These are phyloP conservation scores for Tylopilus balloui DNA, from an alignment of 768 basidiomycete species.

Conservation along the genomic window DNA sequence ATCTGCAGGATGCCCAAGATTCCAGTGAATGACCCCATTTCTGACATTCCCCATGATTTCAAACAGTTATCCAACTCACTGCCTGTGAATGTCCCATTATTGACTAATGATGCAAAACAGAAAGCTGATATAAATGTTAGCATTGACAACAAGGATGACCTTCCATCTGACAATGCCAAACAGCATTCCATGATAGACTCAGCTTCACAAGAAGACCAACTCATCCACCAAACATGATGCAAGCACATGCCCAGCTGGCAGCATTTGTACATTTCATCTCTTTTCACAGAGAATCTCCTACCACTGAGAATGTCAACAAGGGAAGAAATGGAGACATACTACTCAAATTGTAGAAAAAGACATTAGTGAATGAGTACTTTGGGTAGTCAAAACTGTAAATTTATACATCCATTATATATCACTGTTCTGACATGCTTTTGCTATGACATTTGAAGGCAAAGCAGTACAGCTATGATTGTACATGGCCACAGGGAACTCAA, in stretches of 20 bases:
- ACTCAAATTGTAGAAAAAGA: constrained; percentile 73
- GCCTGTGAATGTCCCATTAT: constrained; percentile 14
- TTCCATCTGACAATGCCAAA: constrained; percentile 26
- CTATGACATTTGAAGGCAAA: not conserved
- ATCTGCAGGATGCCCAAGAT: constrained; percentile 52
- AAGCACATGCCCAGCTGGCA: constrained; percentile 46
- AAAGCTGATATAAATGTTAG: constrained; percentile 46
- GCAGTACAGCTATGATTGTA: constrained; percentile 9
- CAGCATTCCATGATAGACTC: constrained; percentile 26
- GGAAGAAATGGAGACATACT: constrained; percentile 77
- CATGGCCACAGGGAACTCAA: constrained; percentile 16
- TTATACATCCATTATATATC: constrained; percentile 11
- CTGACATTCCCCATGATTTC: constrained; percentile 42
- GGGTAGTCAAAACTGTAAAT: constrained; percentile 34
- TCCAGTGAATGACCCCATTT: constrained; percentile 46
- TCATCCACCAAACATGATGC: constrained; percentile 12
- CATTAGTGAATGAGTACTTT: constrained; percentile 75
- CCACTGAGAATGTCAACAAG: constrained; percentile 72
- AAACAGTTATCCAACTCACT: constrained; percentile 19
- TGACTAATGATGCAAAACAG: constrained; percentile 42
- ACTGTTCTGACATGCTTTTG: not conserved
- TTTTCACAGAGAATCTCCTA: too few relatives aligned
- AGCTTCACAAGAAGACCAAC: constrained; percentile 2
- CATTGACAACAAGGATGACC: constrained; percentile 30
- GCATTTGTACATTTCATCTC: constrained; percentile 65